Evolutionary conservation across 805 yeast species (phyloP).

Genomic region (Barnettozyma botsteinii): DNA sequence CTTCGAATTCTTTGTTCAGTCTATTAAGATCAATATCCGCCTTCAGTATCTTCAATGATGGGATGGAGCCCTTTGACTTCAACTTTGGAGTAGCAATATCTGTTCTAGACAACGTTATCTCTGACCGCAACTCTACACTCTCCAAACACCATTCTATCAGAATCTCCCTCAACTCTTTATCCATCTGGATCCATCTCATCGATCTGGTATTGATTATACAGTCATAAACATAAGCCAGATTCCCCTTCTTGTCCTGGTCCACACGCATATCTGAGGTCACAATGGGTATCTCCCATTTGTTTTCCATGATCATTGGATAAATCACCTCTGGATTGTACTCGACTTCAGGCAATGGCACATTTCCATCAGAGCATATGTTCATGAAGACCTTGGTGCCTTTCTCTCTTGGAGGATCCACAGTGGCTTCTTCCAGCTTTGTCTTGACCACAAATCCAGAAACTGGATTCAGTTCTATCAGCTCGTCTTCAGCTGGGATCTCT

Average conservation of each 20-base stretch:
- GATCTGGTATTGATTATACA: constrained; percentile 69
- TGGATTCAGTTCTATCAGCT: constrained; percentile 33
- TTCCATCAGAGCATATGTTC: constrained; percentile 63
- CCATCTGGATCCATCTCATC: constrained; percentile 54
- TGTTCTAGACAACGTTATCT: constrained; percentile 55
- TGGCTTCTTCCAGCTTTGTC: constrained; percentile 36
- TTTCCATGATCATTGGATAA: constrained; percentile 57
- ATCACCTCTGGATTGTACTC: constrained; percentile 52
- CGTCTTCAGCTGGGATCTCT: not conserved
- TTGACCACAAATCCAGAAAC: constrained; percentile 71
- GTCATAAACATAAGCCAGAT: constrained; percentile 60
- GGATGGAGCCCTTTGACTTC: constrained; percentile 58
- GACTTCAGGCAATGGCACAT: constrained; percentile 58
- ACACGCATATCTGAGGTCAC: constrained; percentile 52
- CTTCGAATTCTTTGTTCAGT: constrained; percentile 31
- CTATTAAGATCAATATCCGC: constrained; percentile 37
- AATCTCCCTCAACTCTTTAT: constrained; percentile 55
- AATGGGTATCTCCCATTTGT: constrained; percentile 84
- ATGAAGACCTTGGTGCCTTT: constrained; percentile 63
- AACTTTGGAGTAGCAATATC: constrained; percentile 61
- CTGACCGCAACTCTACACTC: constrained; percentile 55
- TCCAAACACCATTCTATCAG: constrained; percentile 82
- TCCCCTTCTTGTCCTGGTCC: constrained; percentile 67
- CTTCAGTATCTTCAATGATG: constrained; percentile 38
- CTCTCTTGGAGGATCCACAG: constrained; percentile 24